Base-by-base conservation (phyloP, 345 rosid genomes). In the Gossypium arboreum region DNA sequence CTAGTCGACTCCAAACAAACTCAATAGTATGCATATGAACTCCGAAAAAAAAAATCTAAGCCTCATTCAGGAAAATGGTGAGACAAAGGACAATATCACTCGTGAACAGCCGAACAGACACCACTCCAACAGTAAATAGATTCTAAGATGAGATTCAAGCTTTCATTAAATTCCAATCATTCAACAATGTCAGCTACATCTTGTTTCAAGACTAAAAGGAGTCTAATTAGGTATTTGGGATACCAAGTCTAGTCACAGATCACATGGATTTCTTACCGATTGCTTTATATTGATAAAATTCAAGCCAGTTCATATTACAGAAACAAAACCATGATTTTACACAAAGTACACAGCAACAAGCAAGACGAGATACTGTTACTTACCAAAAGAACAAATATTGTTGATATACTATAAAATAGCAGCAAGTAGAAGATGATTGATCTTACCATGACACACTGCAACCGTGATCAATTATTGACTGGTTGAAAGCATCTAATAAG, bases 401-500 rank as follows among this genome's bases (percentile, higher is more conserved):
- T 12, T 27, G 39, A 45, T 2, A 7, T 15, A 6, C 24, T 50
- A 27, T 34, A 75, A 41, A 24, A 54, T 3, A 20, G 29, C 34
- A 24, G 58, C 17, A 76, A 27, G 58, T 18, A 51, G 24, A 54
- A 55, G n/a, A 73, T 56, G 39, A 22, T 18, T 11, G 29, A 48
- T 65, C 78, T n/a, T 75, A 76, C 69, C 75, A 45, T 20, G 15
- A 50, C 12, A 72, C 20, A 60, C 27, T 11, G 12, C 25, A 56
- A 8, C 76, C 67, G 17, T 16, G 20, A 57, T 39, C 55, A 77
- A 44, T 61, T 55, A 52, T 39, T 24, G 59, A 74, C 60, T 61
- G 29, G 55, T 70, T 77, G 81, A 76, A 22, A 71, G 50, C 51
- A 59, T 80, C 82, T 80, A 77, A 73, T 51, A 61, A 67, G 83